Conservation (phyloP, 2,329 filamentous ascomycete species). For the Endocalyx cinctus region DNA sequence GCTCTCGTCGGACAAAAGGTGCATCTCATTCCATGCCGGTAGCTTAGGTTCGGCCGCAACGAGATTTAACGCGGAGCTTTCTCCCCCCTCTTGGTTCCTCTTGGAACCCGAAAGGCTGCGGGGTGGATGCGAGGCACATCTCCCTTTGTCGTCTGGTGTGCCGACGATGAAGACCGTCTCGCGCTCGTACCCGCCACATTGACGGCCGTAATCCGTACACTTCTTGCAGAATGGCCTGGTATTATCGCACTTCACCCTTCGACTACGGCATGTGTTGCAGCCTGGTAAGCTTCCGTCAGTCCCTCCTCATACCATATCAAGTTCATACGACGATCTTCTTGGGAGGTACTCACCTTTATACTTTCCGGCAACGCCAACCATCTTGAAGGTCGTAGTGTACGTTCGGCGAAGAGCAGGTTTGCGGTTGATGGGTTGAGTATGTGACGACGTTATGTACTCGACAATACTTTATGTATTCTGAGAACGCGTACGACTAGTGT, state of each 20-base stretch:
- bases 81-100: constrained; percentile 25
- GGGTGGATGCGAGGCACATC: constrained; percentile 53
- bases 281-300: too few species aligned
- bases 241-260: constrained; percentile 48
- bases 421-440: too few species aligned
- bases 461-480: too few species aligned
- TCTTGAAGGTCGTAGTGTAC: too few species aligned
- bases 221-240: constrained; percentile 56
- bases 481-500: too few species aligned
- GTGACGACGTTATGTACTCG: too few species aligned
- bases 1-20: constrained; percentile 35
- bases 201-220: constrained; percentile 51
- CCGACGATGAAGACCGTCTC: constrained; percentile 61
- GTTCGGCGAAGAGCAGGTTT: too few species aligned
- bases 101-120: constrained; percentile 36
- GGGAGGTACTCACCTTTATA: constrained; percentile 41
- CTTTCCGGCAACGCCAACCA: constrained; percentile 61
- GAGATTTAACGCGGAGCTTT: constrained; percentile 23
- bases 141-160: constrained; percentile 49
- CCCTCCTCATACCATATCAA: background rate
- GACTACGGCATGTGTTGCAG: constrained; percentile 55
- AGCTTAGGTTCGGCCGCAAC: constrained; percentile 36
- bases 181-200: constrained; percentile 59
- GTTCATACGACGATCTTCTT: background rate
- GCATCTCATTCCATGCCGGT: constrained; percentile 47